phyloP scores from a whole-genome alignment of 164 flowering plant species.

The Kingdonia uniflora region DNA sequence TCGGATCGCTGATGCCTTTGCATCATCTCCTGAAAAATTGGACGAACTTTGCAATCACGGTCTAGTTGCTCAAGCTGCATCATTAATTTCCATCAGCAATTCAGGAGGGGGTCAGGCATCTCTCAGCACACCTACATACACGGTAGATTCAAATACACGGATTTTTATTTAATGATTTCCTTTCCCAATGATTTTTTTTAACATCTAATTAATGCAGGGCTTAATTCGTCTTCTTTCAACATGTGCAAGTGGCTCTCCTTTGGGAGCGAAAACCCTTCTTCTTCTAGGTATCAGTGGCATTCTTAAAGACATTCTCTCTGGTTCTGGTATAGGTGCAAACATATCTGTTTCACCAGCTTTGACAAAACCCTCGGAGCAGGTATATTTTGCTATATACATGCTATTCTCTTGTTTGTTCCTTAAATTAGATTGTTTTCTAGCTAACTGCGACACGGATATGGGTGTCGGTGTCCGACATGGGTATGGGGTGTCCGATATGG shows the following conservation, averaged over 20 bases:
- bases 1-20: constrained; percentile 92
- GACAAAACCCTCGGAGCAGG: constrained; percentile 97
- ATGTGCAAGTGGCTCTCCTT: constrained; percentile 89
- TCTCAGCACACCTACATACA: constrained; percentile 85
- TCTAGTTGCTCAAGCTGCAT: constrained; percentile 82
- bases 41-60: constrained; percentile 97
- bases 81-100: constrained; percentile 76
- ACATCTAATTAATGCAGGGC: constrained; percentile 52
- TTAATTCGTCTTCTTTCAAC: constrained; percentile 87
- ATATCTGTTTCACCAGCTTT: constrained; percentile 86
- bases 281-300: constrained; percentile 95
- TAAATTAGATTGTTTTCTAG: too few relatives aligned
- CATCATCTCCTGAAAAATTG: constrained; percentile 75
- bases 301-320: constrained; percentile 81
- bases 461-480: too few relatives aligned
- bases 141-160: constrained; percentile 34
- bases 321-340: constrained; percentile 65
- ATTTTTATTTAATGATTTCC: background rate
- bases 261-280: constrained; percentile 81
- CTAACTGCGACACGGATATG: too few relatives aligned
- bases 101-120: constrained; percentile 96
- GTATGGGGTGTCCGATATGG: too few relatives aligned
- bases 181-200: constrained; percentile 9
- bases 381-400: constrained; percentile 11
- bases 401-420: too few relatives aligned